Percentiles rank a stretch among this genome's conserved stretches.
phyloP scores from a whole-genome alignment of 164 flowering plant species.

The Aristolochia fimbriata region DNA sequence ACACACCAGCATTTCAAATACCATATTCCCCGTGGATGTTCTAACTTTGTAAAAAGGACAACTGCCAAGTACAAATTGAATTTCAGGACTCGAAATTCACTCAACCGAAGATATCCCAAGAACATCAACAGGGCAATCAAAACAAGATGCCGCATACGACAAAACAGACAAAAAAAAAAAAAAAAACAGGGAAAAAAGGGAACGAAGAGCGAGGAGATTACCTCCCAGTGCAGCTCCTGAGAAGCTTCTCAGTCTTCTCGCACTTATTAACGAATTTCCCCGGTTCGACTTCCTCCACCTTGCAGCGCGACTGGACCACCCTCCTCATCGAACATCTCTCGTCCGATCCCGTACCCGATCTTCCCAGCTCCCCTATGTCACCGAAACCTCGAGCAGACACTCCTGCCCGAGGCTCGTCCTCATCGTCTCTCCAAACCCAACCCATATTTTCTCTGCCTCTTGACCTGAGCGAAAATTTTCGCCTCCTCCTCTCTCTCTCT shows the following conservation, averaged over 20 bases:
- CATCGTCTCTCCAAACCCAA: conserved; percentile 44
- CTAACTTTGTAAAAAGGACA: too few species aligned
- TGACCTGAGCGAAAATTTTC: background rate
- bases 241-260: conserved; percentile 66
- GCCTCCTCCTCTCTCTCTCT: too few species aligned
- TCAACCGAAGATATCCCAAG: too few species aligned
- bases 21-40: too few species aligned
- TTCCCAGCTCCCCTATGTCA: conserved; percentile 3
- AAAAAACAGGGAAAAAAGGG: background rate
- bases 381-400: conserved; percentile 6
- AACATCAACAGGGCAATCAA: too few species aligned
- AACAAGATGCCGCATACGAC: background rate
- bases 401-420: conserved; percentile 1
- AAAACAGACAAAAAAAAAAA: background rate
- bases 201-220: conserved; percentile 6
- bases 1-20: too few species aligned
- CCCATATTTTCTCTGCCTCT: conserved; percentile 34
- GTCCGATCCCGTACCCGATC: conserved; percentile 10
- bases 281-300: conserved; percentile 77
- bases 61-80: too few species aligned
- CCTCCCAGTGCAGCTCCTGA: conserved; percentile 72
- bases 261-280: conserved; percentile 80
- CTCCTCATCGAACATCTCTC: conserved; percentile 42
- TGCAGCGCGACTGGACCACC: conserved; percentile 58
- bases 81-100: too few species aligned